Conservation (phyloP, 768 basidiomycete species). For the Amanita rimosa region DNA sequence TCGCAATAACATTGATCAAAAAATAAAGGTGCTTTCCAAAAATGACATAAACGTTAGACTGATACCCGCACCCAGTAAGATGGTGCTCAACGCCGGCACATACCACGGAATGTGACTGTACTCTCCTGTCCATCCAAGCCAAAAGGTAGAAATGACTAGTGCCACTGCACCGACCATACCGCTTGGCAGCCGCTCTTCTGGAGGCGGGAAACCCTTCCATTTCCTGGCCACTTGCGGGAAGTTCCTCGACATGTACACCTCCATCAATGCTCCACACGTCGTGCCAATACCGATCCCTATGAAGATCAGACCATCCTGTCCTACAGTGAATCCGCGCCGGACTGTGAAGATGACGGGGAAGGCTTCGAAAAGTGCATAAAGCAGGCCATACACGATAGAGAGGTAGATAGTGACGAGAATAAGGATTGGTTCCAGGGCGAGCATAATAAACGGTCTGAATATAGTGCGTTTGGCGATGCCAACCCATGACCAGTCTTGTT, state of each 20-base stretch:
- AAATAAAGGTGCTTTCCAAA: slow-evolving; percentile 27
- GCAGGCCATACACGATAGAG: slow-evolving; percentile 49
- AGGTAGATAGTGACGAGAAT: slow-evolving; percentile 46
- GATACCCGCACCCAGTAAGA: too few species aligned
- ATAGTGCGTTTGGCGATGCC: slow-evolving; percentile 45
- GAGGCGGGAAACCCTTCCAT: too few species aligned
- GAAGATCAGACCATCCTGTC: too few species aligned
- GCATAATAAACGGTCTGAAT: slow-evolving; percentile 50
- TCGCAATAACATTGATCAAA: slow-evolving; percentile 38
- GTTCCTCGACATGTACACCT: too few species aligned
- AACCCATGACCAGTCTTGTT: slow-evolving; percentile 37
- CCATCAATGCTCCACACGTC: too few species aligned
- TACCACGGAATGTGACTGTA: slow-evolving; percentile 46
- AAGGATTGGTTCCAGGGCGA: slow-evolving; percentile 29
- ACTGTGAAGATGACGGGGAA: too few species aligned
- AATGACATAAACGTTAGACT: slow-evolving; percentile 52
- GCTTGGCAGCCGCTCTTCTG: too few species aligned
- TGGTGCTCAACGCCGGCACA: slow-evolving; percentile 26
- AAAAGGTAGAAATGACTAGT: slow-evolving; percentile 24
- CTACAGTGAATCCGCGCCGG: too few species aligned
- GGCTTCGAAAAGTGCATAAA: too few species aligned
- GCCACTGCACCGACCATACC: too few species aligned
- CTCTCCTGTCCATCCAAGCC: slow-evolving; percentile 54
- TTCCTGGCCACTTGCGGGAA: too few species aligned
- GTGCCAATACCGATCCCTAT: too few species aligned